phyloP scores from a whole-genome alignment of 257 asterid species.

The Rubia yunnanensis region DNA sequence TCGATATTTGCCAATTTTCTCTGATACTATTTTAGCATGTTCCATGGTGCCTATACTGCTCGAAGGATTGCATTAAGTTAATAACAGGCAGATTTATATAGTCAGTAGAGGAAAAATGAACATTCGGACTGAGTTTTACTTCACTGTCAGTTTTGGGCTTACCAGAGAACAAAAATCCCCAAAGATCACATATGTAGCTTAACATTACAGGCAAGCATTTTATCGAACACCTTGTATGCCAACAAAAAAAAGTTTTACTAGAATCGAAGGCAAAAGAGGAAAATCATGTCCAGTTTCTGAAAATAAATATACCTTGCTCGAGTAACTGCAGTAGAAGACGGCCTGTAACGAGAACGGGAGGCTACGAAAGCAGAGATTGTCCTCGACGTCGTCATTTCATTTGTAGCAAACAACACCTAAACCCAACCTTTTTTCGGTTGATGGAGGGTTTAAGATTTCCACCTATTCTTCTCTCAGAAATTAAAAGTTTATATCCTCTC shows the following conservation, averaged over 20 bases:
- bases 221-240: neutral
- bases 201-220: neutral
- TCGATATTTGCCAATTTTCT: neutral
- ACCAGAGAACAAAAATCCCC: neutral
- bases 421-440: neutral
- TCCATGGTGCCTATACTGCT: neutral
- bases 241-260: neutral
- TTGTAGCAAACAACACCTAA: neutral
- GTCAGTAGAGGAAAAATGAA: neutral
- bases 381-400: slow-evolving; percentile 10
- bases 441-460: neutral
- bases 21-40: neutral
- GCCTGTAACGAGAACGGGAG: neutral
- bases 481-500: too few relatives aligned
- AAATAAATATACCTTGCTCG: neutral
- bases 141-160: neutral
- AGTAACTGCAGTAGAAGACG: neutral
- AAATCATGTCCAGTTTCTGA: neutral
- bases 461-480: neutral
- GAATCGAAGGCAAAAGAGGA: neutral
- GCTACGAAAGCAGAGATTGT: slow-evolving; percentile 6
- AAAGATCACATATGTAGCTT: neutral
- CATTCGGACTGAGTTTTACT: neutral
- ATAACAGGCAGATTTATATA: neutral
- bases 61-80: neutral